phyloP scores from a whole-genome alignment of 2,329 filamentous ascomycete species.

The Aureobasidium uvarum region DNA sequence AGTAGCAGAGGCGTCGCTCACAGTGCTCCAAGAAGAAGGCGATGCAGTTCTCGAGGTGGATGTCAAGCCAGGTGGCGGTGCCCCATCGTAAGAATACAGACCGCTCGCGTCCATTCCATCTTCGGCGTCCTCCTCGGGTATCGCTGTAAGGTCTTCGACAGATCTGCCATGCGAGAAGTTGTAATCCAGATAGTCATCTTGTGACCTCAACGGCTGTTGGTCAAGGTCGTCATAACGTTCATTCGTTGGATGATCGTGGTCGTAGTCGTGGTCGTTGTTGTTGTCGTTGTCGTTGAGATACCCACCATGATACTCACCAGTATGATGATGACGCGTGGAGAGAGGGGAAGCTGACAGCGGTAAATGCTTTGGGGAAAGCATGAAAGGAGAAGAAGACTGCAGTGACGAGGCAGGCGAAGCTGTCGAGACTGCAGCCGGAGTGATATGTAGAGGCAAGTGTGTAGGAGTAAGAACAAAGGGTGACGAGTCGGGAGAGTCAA shows the following conservation, averaged over 20 bases:
- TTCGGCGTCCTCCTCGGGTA: slow-evolving; percentile 8
- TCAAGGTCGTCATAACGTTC: neutral
- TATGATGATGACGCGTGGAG: slow-evolving; percentile 28
- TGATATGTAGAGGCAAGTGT: slow-evolving; percentile 33
- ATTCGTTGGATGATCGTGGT: slow-evolving; percentile 27
- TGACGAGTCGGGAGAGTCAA: slow-evolving; percentile 41
- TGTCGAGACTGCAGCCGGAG: neutral
- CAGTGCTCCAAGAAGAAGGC: slow-evolving; percentile 40
- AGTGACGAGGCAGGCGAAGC: slow-evolving; percentile 29
- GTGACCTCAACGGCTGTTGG: neutral
- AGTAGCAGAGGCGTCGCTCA: slow-evolving; percentile 31
- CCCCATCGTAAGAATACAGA: slow-evolving; percentile 45
- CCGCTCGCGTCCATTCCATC: slow-evolving; percentile 36
- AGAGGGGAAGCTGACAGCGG: slow-evolving; percentile 33
- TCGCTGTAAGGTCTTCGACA: neutral
- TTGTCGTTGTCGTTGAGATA: slow-evolving; percentile 25
- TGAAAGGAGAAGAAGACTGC: slow-evolving; percentile 43
- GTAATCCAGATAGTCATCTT: slow-evolving; percentile 12
- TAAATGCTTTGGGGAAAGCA: slow-evolving; percentile 43
- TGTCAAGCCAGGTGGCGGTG: slow-evolving; percentile 42
- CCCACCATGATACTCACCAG: slow-evolving; percentile 48
- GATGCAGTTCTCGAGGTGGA: slow-evolving; percentile 27
- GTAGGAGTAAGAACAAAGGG: slow-evolving; percentile 44
- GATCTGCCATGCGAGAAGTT: neutral
- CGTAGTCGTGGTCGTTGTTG: slow-evolving; percentile 24